A percentile compares a stretch with the other conserved stretches of the same genome.
phyloP scores from a whole-genome alignment of 108 stramenopile species.

The Nitzschia putrida region DNA sequence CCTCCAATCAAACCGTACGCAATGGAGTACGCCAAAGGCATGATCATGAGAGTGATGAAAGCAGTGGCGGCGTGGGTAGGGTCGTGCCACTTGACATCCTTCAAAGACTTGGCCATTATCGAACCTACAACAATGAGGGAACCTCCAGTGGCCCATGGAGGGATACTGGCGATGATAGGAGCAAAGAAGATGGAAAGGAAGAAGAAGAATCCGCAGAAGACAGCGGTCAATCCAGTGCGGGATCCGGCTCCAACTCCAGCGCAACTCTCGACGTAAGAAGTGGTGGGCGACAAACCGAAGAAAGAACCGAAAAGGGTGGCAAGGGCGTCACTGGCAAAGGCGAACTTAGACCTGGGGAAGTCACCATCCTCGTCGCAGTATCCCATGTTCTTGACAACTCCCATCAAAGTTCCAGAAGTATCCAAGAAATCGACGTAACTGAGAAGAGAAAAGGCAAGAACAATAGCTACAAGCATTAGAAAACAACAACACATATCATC shows the following conservation, averaged over 20 bases:
- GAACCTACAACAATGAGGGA: slow-evolving; percentile 77
- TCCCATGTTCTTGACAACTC: slow-evolving; percentile 41
- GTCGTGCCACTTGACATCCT: slow-evolving; percentile 73
- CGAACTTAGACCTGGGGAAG: slow-evolving; percentile 50
- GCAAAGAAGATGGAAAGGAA: slow-evolving; percentile 73
- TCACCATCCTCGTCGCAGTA: slow-evolving; percentile 59
- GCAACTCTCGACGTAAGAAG: slow-evolving; percentile 70
- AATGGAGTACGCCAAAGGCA: slow-evolving; percentile 84
- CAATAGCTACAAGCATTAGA: not conserved
- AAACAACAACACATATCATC: not conserved
- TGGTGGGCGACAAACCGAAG: slow-evolving; percentile 64
- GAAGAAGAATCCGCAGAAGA: slow-evolving; percentile 52
- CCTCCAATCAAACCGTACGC: slow-evolving; percentile 80
- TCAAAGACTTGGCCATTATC: slow-evolving; percentile 62
- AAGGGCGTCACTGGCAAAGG: slow-evolving; percentile 61
- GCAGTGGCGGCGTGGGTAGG: slow-evolving; percentile 70
- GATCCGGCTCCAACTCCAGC: slow-evolving; percentile 71
- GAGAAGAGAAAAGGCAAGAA: slow-evolving; percentile 11
- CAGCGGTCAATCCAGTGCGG: slow-evolving; percentile 63
- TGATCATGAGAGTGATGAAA: slow-evolving; percentile 80
- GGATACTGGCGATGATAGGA: slow-evolving; percentile 80
- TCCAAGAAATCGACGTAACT: slow-evolving; percentile 66
- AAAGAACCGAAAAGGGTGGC: slow-evolving; percentile 68
- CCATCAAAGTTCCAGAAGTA: slow-evolving; percentile 59
- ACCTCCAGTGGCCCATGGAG: slow-evolving; percentile 84